Evolutionary conservation across 331 rosid genomes (phyloP).

Genomic region (Pyrus hybrid): DNA sequence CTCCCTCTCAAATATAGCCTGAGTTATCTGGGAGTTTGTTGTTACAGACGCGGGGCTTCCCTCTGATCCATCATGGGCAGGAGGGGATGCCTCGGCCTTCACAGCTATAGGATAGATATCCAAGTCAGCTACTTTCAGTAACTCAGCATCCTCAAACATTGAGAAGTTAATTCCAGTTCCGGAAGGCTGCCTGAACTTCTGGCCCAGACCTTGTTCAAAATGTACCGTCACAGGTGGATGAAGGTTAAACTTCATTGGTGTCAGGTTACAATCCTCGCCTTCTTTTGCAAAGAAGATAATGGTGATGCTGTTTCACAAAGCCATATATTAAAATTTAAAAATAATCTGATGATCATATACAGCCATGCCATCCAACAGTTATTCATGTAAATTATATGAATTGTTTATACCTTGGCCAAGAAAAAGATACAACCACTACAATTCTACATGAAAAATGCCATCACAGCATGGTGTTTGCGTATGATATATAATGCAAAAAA

Average conservation of each 20-base stretch:
- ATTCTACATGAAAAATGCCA: background rate
- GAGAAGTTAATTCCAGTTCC: conserved; percentile 78
- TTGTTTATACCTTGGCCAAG: background rate
- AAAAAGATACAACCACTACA: background rate
- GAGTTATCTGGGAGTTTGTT: conserved; percentile 77
- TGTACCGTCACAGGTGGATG: conserved; percentile 58
- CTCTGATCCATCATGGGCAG: conserved; percentile 38
- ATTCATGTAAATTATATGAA: background rate
- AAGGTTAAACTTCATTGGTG: conserved; percentile 47
- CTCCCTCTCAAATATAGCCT: conserved; percentile 80
- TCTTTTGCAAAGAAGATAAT: conserved; percentile 88
- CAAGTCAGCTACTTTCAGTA: conserved; percentile 45
- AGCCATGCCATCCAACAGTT: background rate
- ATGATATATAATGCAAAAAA: background rate
- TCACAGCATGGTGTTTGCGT: background rate
- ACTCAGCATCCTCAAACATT: conserved; percentile 58
- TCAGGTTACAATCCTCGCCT: conserved; percentile 63
- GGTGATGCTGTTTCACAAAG: conserved; percentile 57
- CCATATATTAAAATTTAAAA: background rate
- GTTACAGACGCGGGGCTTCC: conserved; percentile 30
- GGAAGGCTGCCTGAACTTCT: conserved; percentile 72
- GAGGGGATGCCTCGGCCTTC: conserved; percentile 71
- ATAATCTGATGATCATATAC: background rate
- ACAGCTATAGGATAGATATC: conserved; percentile 73
- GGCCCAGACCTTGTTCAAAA: conserved; percentile 88